Conservation (phyloP, 192 early-diverging fungal species). For the Haplosporangium gracile region DNA sequence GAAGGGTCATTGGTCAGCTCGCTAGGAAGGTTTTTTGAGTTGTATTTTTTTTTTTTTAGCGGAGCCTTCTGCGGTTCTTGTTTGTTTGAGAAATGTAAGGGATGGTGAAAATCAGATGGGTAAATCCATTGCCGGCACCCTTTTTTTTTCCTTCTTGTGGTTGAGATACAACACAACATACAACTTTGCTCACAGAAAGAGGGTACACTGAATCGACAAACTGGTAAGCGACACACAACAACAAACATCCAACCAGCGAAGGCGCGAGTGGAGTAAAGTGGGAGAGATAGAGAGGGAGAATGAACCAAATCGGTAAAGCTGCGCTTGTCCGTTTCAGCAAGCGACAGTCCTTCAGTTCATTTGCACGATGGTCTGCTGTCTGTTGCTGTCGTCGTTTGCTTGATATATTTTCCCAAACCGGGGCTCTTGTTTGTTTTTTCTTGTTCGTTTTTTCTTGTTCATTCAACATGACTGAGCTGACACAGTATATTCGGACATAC, state of each 20-base stretch:
- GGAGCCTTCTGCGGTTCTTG: background rate
- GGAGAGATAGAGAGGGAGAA: too few species aligned
- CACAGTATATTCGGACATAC: too few species aligned
- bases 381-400: too few species aligned
- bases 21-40: background rate
- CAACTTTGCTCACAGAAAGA: background rate
- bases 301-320: background rate
- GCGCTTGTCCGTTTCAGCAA: background rate
- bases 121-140: conserved; percentile 40
- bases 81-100: background rate
- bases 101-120: background rate
- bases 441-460: too few species aligned
- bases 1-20: background rate
- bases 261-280: background rate
- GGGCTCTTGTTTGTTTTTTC: background rate
- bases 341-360: background rate
- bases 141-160: background rate
- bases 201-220: background rate
- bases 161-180: background rate
- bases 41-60: background rate
- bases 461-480: too few species aligned
- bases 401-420: background rate
- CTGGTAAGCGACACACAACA: background rate
- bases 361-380: background rate
- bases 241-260: background rate